Conservation (phyloP, 768 basidiomycete species). For the Leccinum obscurum region DNA sequence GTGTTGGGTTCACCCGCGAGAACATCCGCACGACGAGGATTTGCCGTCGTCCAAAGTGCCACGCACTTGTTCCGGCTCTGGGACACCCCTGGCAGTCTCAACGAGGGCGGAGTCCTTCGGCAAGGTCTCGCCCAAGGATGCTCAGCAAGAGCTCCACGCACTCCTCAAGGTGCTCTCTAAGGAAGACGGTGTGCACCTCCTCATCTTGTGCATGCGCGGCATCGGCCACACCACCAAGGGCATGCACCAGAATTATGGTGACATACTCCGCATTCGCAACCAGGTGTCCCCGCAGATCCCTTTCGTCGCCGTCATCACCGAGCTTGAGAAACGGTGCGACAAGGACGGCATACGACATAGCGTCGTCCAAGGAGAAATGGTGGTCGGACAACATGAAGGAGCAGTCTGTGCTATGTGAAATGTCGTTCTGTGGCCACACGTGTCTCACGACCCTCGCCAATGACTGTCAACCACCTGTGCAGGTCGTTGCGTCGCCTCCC, state of each 20-base stretch:
- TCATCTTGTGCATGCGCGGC: conserved; percentile 28
- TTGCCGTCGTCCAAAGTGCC: background rate
- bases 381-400: conserved; percentile 15
- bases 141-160: conserved; percentile 19
- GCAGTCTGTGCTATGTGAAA: background rate
- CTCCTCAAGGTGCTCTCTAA: conserved; percentile 22
- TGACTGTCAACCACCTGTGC: conserved; percentile 17
- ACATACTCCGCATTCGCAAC: conserved; percentile 20
- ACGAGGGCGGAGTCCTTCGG: conserved; percentile 24
- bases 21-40: too few relatives aligned
- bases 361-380: conserved; percentile 27
- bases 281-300: conserved; percentile 21
- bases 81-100: conserved; percentile 24
- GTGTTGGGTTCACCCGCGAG: too few relatives aligned
- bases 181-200: conserved; percentile 27
- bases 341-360: conserved; percentile 1
- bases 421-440: conserved; percentile 21
- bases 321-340: conserved; percentile 23
- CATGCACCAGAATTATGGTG: conserved; percentile 24
- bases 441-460: conserved; percentile 28
- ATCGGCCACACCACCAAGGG: conserved; percentile 16
- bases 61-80: conserved; percentile 23
- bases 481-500: conserved; percentile 20
- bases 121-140: conserved; percentile 23
- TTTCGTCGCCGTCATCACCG: conserved; percentile 28